These are phyloP conservation scores for Gynandropsis gynandra DNA, from an alignment of 345 rosid genomes.

Conservation along the genomic window DNA sequence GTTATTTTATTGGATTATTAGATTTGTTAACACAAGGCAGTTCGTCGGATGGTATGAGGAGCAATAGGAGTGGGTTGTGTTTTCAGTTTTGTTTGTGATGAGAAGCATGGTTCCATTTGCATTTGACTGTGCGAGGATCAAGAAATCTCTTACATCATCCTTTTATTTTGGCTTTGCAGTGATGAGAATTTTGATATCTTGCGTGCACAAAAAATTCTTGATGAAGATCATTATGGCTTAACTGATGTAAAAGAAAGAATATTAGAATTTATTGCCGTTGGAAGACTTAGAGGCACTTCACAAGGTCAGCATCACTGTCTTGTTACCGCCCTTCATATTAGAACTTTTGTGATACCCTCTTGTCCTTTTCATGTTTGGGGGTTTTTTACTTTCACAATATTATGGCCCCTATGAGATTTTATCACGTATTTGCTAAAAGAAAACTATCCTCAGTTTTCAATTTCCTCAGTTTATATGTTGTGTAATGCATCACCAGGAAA, in stretches of 20 bases:
- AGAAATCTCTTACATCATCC: not conserved
- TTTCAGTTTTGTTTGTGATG: not conserved
- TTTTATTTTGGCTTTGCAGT: conserved; percentile 38
- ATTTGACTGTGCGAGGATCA: conserved; percentile 7
- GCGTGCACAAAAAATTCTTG: conserved; percentile 81
- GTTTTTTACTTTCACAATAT: too few species aligned
- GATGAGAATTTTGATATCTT: conserved; percentile 93
- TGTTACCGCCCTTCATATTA: not conserved
- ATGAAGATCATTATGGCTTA: conserved; percentile 98
- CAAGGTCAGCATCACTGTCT: conserved; percentile 49
- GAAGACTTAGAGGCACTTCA: conserved; percentile 93
- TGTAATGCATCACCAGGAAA: conserved; percentile 50
- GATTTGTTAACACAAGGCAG: conserved; percentile 2
- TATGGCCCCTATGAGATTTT: too few species aligned
- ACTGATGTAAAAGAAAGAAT: conserved; percentile 96
- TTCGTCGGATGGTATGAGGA: conserved; percentile 11
- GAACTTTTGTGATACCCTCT: too few species aligned
- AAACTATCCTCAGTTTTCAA: too few species aligned
- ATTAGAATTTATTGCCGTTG: conserved; percentile 96
- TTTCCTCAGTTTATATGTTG: too few species aligned
- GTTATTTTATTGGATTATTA: conserved; percentile 1
- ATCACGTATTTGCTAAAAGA: too few species aligned
- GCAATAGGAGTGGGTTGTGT: not conserved
- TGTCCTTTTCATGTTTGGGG: too few species aligned
- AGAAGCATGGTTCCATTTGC: conserved; percentile 4